Base-by-base conservation (phyloP, 129 eudicot genomes). In the Tanacetum coccineum region DNA sequence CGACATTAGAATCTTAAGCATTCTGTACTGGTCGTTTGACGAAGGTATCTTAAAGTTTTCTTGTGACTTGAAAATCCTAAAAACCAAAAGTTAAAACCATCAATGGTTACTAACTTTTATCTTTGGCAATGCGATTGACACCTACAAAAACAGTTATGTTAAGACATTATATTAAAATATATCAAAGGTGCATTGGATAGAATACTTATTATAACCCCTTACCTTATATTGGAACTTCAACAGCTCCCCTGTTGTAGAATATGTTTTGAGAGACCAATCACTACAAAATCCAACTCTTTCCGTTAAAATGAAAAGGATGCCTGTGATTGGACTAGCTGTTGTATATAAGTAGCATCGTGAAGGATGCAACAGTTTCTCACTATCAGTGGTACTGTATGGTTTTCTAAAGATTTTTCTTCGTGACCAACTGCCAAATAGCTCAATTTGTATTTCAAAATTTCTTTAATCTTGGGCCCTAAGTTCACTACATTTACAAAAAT, bases 61-160 rank as follows among this genome's bases (percentile, higher is more conserved):
- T 64, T 76, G 4, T 58, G 28, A 70, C 58, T 59, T 5, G 18
- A n/a, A 62, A 74, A 74, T 18, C 83, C 74, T 70, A 74, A 59
- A 66, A 75, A 58, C 77, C 77, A 80, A 70, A 80, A 70, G 59
- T 54, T 66, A 69, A 60, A 80, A 54, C 62, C 60, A 67, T 80
- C 81, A 40, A 59, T 49, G 0, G 84, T 71, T 14, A 80, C 81
- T 49, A 76, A 49, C 74, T 60, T 71, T 61, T 15, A 80, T 75
- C 71, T 76, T 80, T 56, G 36, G 61, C 12, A 80, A 50, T 3
- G 78, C 81, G 13, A 76, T 75, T 26, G 59, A 70, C 12, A 80
- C 84, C 83, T 63, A 49, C 28, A 32, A 39, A 59, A 1, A 45
- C 20, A 32, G 0, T 28, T 9, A 28, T 18, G 56, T 45, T 48